phyloP scores from a whole-genome alignment of 805 yeast genomes.

The Candida krabiensis region DNA sequence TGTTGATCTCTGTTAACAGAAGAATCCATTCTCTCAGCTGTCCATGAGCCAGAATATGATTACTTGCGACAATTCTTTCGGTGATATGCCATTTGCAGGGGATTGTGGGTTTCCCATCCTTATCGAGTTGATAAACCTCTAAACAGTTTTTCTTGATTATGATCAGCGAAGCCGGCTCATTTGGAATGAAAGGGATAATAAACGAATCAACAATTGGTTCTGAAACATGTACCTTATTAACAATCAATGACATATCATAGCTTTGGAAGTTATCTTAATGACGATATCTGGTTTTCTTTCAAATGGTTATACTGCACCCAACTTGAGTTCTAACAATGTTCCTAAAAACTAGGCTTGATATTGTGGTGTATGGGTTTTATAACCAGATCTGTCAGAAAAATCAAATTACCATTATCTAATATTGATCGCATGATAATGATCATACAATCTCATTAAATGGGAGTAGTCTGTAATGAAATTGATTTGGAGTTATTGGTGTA shows the following conservation, averaged over 20 bases:
- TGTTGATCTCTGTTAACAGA: conserved; percentile 23
- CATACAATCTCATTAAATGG: no score
- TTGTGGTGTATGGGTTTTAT: no score
- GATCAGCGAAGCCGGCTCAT: conserved; percentile 4
- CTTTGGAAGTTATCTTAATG: background rate
- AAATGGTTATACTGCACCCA: no score
- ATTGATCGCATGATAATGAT: no score
- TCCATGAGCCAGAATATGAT: conserved; percentile 20
- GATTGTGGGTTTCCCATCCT: background rate
- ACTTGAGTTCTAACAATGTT: no score
- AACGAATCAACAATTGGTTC: conserved; percentile 9
- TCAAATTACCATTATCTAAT: no score
- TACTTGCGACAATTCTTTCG: conserved; percentile 20
- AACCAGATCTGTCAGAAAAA: no score
- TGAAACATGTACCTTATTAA: background rate
- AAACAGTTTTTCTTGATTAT: conserved; percentile 7
- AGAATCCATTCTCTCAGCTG: conserved; percentile 22
- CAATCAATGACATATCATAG: conserved; percentile 5
- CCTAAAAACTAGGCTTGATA: no score
- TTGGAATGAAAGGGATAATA: background rate
- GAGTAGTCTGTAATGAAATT: no score
- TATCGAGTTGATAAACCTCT: conserved; percentile 1
- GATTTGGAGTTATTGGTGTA: no score
- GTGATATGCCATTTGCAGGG: background rate
- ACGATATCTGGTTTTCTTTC: no score